Percentiles rank a stretch among this genome's conserved stretches.
phyloP scores from a whole-genome alignment of 1,284 basidiomycete species.

The Cerioporus squamosus region DNA sequence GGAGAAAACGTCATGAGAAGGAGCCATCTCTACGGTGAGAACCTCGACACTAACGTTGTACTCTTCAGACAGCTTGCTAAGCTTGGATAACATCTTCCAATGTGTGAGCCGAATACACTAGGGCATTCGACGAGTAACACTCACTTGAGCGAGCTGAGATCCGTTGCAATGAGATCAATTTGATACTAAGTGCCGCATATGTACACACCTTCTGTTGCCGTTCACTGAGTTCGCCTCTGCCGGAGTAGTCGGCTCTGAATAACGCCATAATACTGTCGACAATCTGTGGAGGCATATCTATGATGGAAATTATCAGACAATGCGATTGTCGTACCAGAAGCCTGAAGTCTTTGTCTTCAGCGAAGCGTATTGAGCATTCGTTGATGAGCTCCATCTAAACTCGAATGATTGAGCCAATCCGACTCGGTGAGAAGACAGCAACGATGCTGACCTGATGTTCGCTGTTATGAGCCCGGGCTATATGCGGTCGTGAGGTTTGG shows the following conservation, averaged over 20 bases:
- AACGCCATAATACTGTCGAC: constrained; percentile 96
- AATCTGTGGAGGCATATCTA: constrained; percentile 54
- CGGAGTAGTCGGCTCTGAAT: constrained; percentile 91
- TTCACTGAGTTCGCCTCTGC: constrained; percentile 90
- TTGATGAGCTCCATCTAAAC: constrained; percentile 85
- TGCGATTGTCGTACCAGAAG: constrained; percentile 55
- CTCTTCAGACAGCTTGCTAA: constrained; percentile 91
- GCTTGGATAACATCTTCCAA: constrained; percentile 82
- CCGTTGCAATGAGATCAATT: background rate
- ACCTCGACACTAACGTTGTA: constrained; percentile 57
- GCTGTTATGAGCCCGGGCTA: constrained; percentile 84
- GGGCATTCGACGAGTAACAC: background rate
- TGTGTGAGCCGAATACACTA: background rate
- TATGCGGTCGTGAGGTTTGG: background rate
- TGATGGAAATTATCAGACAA: background rate
- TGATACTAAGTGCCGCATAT: background rate
- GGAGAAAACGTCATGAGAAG: constrained; percentile 15
- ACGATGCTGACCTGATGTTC: constrained; percentile 71
- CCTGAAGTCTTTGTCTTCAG: constrained; percentile 81
- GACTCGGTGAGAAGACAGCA: too few species aligned
- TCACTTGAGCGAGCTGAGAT: constrained; percentile 66
- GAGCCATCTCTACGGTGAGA: background rate
- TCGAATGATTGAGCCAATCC: background rate
- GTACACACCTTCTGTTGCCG: constrained; percentile 81
- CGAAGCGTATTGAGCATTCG: constrained; percentile 81